These are phyloP conservation scores for Acanthamoeba lenticulata DNA, from an alignment of 208 protist genomes.

Conservation along the genomic window DNA sequence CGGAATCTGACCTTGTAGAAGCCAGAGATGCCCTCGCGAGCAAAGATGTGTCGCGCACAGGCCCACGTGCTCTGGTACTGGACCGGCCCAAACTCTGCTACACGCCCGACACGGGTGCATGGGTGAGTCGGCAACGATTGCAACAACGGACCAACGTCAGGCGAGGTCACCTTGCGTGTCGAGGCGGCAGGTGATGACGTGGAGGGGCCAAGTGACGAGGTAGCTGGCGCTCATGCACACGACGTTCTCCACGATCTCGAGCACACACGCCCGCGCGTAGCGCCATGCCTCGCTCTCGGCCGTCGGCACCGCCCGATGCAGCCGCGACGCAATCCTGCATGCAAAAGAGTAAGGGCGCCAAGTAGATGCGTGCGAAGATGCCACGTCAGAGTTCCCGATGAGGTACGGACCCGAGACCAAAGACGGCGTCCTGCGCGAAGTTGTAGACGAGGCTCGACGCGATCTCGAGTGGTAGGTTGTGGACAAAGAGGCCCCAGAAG, in stretches of 20 bases:
- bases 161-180: background rate
- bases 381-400: background rate
- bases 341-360: too few species aligned
- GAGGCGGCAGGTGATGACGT: background rate
- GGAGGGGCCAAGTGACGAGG: background rate
- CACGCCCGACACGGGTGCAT: background rate
- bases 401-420: background rate
- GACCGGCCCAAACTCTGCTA: background rate
- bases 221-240: background rate
- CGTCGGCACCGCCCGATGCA: background rate
- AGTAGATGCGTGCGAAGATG: background rate
- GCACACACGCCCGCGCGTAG: background rate
- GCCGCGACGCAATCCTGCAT: background rate
- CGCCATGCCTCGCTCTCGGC: background rate
- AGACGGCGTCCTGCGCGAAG: background rate
- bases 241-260: background rate
- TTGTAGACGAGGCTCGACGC: background rate
- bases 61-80: background rate
- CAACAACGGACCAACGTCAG: background rate
- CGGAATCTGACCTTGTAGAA: background rate
- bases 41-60: background rate
- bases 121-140: too few species aligned
- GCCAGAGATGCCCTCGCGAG: background rate
- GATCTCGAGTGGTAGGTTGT: background rate
- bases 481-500: background rate